Evolutionary conservation across 345 rosid species (phyloP), one percentile per base, ranked within the genome.

Genomic region (Diplotaxis tenuifolia): DNA sequence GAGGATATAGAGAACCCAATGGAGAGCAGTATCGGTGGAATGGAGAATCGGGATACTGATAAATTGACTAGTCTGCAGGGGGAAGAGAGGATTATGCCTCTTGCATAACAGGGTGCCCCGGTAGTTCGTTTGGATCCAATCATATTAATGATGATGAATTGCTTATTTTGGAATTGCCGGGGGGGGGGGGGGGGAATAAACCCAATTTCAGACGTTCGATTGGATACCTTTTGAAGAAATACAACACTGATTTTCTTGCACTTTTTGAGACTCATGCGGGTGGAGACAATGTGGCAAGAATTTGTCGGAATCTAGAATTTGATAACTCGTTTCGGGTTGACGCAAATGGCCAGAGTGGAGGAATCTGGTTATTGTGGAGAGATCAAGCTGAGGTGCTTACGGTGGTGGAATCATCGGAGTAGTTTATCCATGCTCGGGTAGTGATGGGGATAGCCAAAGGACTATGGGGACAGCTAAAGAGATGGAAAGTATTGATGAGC

Each of bases 111-210:
- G n/a, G 15, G 4, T 40, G 47, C 55, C 55, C 55, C 55, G 55
- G 55, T 19, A 18, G 4, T 47, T 47, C 53, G 31, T 1, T 2
- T 15, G 6, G 6, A 5, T 15, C 16, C 4, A 4, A n/a, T n/a
- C 20, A 47, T 4, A 47, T 3, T 2, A 0, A 28, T 14, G 3
- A 47, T 54, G 29, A 21, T 57, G 32, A 25, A 57, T 57, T 57
- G 62, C 4, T 5, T 57, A 1, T 6, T 57, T 0, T 57, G 62
- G 62, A 23, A 57, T 57, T 57, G 18, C 10, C 36, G n/a, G n/a
- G n/a, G n/a, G n/a, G n/a, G n/a, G n/a, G 62, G 34, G 62, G 62
- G 62, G 34, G 34, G 3, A 57, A 57, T 27, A 57, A 57, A 57
- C 62, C 62, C 10, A 23, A 25, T 3, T 57, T 57, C 20, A 4